Base-by-base conservation (phyloP, 2,329 filamentous ascomycete species). In the Cercospora sesami region DNA sequence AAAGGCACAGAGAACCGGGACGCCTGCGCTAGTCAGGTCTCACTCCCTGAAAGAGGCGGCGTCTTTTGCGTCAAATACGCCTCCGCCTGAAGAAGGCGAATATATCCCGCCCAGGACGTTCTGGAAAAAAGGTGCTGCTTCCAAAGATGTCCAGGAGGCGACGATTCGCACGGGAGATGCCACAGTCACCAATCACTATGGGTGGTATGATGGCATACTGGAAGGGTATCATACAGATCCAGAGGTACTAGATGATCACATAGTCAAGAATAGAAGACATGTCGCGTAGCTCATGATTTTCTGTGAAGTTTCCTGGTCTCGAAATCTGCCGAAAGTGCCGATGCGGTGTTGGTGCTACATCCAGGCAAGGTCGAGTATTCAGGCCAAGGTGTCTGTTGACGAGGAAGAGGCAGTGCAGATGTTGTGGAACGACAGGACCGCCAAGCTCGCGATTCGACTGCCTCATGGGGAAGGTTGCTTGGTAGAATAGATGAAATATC, bases 141-240 rank as follows among this genome's bases (percentile, higher is more conserved):
- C 57, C 60, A 63, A 48, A 64, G 23, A n/a, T 65, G 10, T 23
- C 16, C 12, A 5, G 14, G 14, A 21, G 62, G 51, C 28, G n/a
- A 12, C 48, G 1, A 51, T 58, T 7, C 31, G 31, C 12, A 48
- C 53, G 31, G 45, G 62, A 30, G 64, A 68, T 33, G 68, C 63
- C 8, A 55, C 73, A 31, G 63, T 73, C 42, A 74, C 70, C 1
- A 63, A n/a, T 21, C 74, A 73, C 60, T 75, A 75, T 63, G 72
- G 65, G 4, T 75, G 74, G 39, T 75, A 73, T 45, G 71, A 74
- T 60, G 70, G 64, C 12, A 55, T 75, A 0, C 51, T 72, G 64
- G 55, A 62, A 8, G 71, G 72, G 21, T 73, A 74, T 63, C 16
- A 59, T 21, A 18, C 10, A 14, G 62, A 31, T 31, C 51, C 36